Conservation (phyloP, 345 rosid species). For the Cochlearia excelsa region DNA sequence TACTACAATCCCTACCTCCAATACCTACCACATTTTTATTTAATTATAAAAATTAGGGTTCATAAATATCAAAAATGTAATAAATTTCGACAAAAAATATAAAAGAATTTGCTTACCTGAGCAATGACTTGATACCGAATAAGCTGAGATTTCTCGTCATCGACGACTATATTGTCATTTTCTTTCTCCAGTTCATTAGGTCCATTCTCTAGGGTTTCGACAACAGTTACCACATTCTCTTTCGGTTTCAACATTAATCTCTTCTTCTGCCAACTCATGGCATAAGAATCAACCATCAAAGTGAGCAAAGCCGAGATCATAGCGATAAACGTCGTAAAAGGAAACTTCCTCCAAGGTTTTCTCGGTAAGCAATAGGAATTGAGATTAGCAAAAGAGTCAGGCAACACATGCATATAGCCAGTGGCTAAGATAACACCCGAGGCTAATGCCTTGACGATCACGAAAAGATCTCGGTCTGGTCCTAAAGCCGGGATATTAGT, state of each 20-base stretch:
- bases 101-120: conserved; percentile 19
- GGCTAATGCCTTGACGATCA: conserved; percentile 37
- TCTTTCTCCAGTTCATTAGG: background rate
- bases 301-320: conserved; percentile 43
- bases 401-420: conserved; percentile 50
- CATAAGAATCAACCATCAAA: conserved; percentile 44
- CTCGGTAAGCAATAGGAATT: conserved; percentile 35
- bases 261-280: conserved; percentile 34
- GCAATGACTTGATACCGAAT: conserved; percentile 36
- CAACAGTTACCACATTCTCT: background rate
- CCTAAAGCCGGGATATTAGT: conserved; percentile 19
- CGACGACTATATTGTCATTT: background rate
- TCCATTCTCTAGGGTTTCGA: conserved; percentile 21
- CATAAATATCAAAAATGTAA: background rate
- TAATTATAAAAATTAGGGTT: background rate
- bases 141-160: conserved; percentile 20
- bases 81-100: background rate
- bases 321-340: conserved; percentile 42
- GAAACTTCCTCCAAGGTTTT: conserved; percentile 46
- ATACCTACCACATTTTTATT: conserved; percentile 14
- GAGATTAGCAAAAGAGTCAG: conserved; percentile 36
- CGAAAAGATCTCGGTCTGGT: conserved; percentile 32
- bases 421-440: conserved; percentile 48
- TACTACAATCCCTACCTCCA: conserved; percentile 36
- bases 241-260: background rate